These are phyloP conservation scores for Candida glucosophila DNA, from an alignment of 1,139 yeast species.

Conservation along the genomic window DNA sequence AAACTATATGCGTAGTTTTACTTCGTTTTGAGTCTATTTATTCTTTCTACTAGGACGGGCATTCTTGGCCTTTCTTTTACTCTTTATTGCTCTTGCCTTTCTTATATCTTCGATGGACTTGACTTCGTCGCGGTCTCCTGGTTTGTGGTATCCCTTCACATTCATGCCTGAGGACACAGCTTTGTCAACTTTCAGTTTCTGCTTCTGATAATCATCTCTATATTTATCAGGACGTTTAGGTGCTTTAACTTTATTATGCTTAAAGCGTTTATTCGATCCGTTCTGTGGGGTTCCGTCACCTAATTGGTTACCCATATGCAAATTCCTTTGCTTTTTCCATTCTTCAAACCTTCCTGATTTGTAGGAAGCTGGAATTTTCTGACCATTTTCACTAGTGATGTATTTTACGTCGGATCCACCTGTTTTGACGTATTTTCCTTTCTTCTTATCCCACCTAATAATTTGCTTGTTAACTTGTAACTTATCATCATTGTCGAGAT, in stretches of 20 bases:
- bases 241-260: conserved; percentile 68
- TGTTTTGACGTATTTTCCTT: conserved; percentile 81
- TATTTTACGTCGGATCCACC: conserved; percentile 68
- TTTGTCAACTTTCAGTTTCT: conserved; percentile 73
- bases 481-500: conserved; percentile 73
- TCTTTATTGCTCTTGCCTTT: conserved; percentile 62
- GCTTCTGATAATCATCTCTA: conserved; percentile 80
- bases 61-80: conserved; percentile 73
- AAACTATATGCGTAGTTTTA: no score
- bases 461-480: conserved; percentile 58
- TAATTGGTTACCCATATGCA: conserved; percentile 41
- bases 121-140: conserved; percentile 52
- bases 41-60: conserved; percentile 55
- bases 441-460: conserved; percentile 90
- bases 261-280: conserved; percentile 41
- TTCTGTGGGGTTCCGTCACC: conserved; percentile 63
- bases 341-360: conserved; percentile 86
- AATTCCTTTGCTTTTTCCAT: conserved; percentile 73
- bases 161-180: conserved; percentile 70
- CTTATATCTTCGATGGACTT: conserved; percentile 68
- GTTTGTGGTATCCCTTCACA: conserved; percentile 61
- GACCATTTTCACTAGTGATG: conserved; percentile 93
- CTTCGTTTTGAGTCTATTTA: conserved; percentile 5
- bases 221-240: conserved; percentile 85
- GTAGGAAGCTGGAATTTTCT: conserved; percentile 84